Conservation (phyloP, 2,329 filamentous ascomycete species). For the Fusarium avenaceum region DNA sequence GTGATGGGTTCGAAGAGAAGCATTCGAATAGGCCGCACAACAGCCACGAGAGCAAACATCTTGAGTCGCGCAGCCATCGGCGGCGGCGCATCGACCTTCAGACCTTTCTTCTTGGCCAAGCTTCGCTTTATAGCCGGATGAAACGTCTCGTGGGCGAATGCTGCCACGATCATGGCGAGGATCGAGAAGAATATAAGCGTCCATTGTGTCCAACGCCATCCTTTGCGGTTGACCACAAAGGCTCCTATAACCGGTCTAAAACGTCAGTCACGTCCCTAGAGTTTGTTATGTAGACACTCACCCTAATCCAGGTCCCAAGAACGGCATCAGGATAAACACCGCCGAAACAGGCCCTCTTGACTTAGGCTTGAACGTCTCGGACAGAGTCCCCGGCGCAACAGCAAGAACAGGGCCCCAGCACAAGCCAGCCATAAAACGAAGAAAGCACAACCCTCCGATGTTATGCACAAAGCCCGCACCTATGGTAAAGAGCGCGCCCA, state of each 20-base stretch:
- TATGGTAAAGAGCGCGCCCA: constrained; percentile 68
- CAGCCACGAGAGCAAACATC: constrained; percentile 57
- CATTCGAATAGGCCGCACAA: constrained; percentile 69
- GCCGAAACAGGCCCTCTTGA: constrained; percentile 59
- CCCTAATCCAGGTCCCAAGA: constrained; percentile 66
- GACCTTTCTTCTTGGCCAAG: constrained; percentile 54
- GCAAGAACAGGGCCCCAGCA: constrained; percentile 64
- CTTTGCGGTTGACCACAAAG: constrained; percentile 60
- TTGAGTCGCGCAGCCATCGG: constrained; percentile 47
- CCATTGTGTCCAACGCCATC: constrained; percentile 69
- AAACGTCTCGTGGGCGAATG: constrained; percentile 68
- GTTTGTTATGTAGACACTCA: constrained; percentile 46
- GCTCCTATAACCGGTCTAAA: constrained; percentile 62
- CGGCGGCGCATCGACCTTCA: constrained; percentile 43
- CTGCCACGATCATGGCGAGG: constrained; percentile 53
- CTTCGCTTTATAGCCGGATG: constrained; percentile 63
- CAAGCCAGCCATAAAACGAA: constrained; percentile 70
- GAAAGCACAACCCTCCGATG: constrained; percentile 65
- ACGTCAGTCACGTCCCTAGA: background rate
- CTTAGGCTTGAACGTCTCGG: constrained; percentile 62
- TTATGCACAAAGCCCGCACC: constrained; percentile 66
- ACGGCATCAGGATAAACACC: constrained; percentile 65
- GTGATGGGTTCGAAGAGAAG: constrained; percentile 74
- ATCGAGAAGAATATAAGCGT: constrained; percentile 62
- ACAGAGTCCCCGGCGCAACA: constrained; percentile 63